Evolutionary conservation across 2,329 filamentous ascomycete species (phyloP).

Genomic region (Neofusicoccum sp.): DNA sequence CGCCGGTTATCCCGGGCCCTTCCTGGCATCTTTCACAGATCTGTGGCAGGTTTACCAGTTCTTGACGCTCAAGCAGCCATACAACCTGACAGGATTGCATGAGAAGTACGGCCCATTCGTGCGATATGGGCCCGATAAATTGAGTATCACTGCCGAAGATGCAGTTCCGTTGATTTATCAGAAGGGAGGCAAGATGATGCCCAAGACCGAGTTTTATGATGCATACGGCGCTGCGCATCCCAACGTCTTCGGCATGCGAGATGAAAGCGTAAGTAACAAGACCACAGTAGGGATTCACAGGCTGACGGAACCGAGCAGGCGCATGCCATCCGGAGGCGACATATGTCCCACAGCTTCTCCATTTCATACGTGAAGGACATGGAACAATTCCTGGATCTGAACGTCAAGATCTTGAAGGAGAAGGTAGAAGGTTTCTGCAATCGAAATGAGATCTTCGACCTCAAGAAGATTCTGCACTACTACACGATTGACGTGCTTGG

Average conservation of each 20-base stretch:
- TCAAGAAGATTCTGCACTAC: conserved; percentile 35
- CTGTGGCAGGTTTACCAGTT: conserved; percentile 36
- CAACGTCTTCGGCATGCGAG: conserved; percentile 39
- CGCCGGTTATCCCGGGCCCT: conserved; percentile 34
- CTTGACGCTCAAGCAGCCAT: conserved; percentile 29
- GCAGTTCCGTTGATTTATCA: conserved; percentile 35
- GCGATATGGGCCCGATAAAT: conserved; percentile 35
- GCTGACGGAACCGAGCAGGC: not conserved
- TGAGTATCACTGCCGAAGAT: conserved; percentile 34
- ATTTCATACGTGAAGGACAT: conserved; percentile 39
- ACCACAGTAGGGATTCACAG: not conserved
- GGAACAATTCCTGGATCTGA: conserved; percentile 37
- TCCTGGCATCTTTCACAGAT: conserved; percentile 36
- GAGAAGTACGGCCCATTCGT: conserved; percentile 32
- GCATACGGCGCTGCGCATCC: conserved; percentile 35
- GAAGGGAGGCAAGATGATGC: conserved; percentile 31
- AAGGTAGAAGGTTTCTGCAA: conserved; percentile 25
- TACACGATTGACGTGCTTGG: conserved; percentile 33
- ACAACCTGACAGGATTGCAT: conserved; percentile 31
- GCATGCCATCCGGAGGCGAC: conserved; percentile 30
- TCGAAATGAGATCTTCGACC: conserved; percentile 29
- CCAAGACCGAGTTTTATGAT: conserved; percentile 42
- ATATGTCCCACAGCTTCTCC: conserved; percentile 40
- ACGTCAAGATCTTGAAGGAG: conserved; percentile 33
- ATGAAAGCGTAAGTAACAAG: conserved; percentile 26